phyloP scores from a whole-genome alignment of 441 rosid genomes.

The Erodium texanum region DNA sequence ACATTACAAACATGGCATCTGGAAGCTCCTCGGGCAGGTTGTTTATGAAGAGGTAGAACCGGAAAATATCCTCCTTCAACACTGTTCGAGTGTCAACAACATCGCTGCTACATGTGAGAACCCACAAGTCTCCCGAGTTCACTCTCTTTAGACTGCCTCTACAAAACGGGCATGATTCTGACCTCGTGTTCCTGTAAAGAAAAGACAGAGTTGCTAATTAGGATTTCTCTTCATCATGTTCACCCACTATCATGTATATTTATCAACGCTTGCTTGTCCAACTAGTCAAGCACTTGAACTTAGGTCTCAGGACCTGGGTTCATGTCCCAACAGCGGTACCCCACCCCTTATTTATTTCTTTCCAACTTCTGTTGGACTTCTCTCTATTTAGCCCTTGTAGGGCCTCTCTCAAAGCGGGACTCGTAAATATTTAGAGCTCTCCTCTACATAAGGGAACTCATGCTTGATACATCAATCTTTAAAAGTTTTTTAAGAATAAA shows the following conservation, averaged over 20 bases:
- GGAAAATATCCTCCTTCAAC: conserved; percentile 26
- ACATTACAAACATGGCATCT: conserved; percentile 26
- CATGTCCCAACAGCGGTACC: too few relatives aligned
- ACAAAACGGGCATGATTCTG: conserved; percentile 33
- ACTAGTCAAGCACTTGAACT: too few relatives aligned
- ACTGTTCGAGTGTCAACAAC: conserved; percentile 25
- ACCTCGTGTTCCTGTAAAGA: conserved; percentile 25
- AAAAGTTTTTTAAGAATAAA: too few relatives aligned
- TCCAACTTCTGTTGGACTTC: too few relatives aligned
- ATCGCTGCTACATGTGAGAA: conserved; percentile 24
- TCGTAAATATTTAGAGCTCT: too few relatives aligned
- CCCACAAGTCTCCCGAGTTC: conserved; percentile 32
- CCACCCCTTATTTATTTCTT: too few relatives aligned
- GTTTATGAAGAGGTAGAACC: conserved; percentile 29
- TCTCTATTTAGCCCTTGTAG: too few relatives aligned
- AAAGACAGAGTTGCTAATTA: not conserved
- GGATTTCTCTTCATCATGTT: not conserved
- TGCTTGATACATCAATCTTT: too few relatives aligned
- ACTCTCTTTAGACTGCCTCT: conserved; percentile 34
- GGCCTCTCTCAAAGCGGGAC: too few relatives aligned
- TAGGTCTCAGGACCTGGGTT: too few relatives aligned
- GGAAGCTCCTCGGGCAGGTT: conserved; percentile 27
- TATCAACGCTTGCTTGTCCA: too few relatives aligned
- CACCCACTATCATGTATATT: not conserved
- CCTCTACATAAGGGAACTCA: too few relatives aligned